Evolutionary conservation across 2,329 filamentous ascomycete genomes (phyloP), one percentile per base, ranked within the genome.

Genomic region (Fusarium metavorans): DNA sequence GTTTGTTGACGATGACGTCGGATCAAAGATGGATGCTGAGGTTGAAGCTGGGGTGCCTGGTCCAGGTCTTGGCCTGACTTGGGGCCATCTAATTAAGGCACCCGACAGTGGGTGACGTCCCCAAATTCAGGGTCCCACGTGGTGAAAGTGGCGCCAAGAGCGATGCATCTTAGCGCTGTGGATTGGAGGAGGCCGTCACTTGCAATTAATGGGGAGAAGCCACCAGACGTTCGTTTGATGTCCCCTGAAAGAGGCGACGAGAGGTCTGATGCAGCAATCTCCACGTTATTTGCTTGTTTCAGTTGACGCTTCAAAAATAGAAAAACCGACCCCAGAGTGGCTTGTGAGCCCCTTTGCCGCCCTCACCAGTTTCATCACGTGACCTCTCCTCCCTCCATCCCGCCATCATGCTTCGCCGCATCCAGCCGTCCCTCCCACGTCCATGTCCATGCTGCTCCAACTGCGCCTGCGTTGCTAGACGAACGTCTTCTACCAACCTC

Each of bases 121-220:
- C 74, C 52, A 59, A 76, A 72, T 69, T 59, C 68, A 74, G 70
- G 75, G 75, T 74, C 75, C 56, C 61, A 67, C 56, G 43, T 67
- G 39, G 73, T 75, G 73, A 71, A 76, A 73, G 73, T 74, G 67
- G 73, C 73, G 73, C 73, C 73, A 75, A 76, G 73, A 76, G 45
- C 57, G 66, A 65, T 73, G 58, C 66, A 41, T 41, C 71, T 69
- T 66, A n/a, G 62, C 48, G 62, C 62, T 64, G 37, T 30, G 50
- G 61, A 57, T 64, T 56, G 48, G 61, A 41, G 50, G 72, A 64
- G 63, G 30, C 68, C 60, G 41, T 34, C 56, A 64, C 72, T 57
- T 39, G 20, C 35, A 63, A 67, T 67, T 57, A 67, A 56, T 37
- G 23, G 45, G 48, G 32, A 48, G 25, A 57, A 75, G 72, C 69